Conservation (phyloP, 1,139 yeast genomes). For the Protomyces inouyei region DNA sequence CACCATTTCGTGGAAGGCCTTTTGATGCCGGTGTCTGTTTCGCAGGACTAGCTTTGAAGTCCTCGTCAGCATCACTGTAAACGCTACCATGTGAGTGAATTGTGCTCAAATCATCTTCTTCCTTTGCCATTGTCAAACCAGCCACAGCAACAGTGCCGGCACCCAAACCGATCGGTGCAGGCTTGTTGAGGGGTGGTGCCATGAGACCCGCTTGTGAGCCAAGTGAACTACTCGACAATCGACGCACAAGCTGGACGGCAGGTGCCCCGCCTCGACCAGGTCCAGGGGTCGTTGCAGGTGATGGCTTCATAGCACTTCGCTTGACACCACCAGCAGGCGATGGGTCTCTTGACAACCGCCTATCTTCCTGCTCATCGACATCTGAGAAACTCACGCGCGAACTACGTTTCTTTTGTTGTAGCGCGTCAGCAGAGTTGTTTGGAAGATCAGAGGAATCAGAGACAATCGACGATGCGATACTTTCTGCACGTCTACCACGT, state of each 20-base stretch:
- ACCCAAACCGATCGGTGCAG: background rate
- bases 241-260: slow-evolving; percentile 3
- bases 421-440: background rate
- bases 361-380: slow-evolving; percentile 9
- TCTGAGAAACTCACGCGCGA: slow-evolving; percentile 22
- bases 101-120: slow-evolving; percentile 17
- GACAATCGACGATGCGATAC: slow-evolving; percentile 9
- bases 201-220: background rate
- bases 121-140: background rate
- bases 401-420: background rate
- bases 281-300: background rate
- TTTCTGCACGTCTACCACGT: slow-evolving; percentile 21
- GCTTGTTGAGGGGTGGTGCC: background rate
- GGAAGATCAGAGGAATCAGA: slow-evolving; percentile 9
- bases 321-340: slow-evolving; percentile 10
- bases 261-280: background rate
- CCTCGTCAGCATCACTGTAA: slow-evolving; percentile 26
- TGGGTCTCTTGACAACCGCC: background rate
- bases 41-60: slow-evolving; percentile 22
- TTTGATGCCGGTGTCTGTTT: background rate
- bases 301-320: slow-evolving; percentile 15
- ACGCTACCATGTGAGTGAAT: slow-evolving; percentile 19
- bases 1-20: background rate
- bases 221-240: slow-evolving; percentile 8
- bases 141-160: background rate